A percentile compares a stretch with the other conserved stretches of the same genome.
phyloP scores from a whole-genome alignment of 148 eudicot genomes.

The Nyssa sinensis region DNA sequence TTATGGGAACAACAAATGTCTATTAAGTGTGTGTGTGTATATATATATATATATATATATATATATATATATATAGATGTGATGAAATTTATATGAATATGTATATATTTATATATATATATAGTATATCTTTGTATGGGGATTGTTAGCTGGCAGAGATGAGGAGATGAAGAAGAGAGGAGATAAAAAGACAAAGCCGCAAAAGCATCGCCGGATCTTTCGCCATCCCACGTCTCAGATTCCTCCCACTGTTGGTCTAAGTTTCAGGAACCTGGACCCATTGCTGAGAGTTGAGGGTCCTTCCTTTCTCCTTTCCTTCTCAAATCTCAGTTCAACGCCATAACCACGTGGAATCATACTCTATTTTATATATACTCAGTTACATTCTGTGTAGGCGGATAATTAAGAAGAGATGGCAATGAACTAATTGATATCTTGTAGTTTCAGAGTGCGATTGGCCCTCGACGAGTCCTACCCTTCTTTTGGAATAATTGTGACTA shows the following conservation, averaged over 20 bases:
- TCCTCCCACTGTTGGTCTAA: constrained; percentile 29
- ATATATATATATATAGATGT: constrained; percentile 4
- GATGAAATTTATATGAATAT: not conserved
- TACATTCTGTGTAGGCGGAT: constrained; percentile 20
- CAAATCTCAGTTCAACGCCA: too few relatives aligned
- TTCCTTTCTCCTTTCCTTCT: constrained; percentile 38
- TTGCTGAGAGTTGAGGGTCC: constrained; percentile 15
- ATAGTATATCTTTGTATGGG: constrained; percentile 39
- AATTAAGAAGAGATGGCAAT: not conserved
- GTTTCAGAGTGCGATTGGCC: not conserved
- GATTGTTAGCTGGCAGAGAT: constrained; percentile 61
- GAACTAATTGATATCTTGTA: not conserved
- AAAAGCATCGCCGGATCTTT: constrained; percentile 62
- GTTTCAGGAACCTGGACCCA: constrained; percentile 13
- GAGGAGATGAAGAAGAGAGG: constrained; percentile 10
- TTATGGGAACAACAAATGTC: constrained; percentile 21
- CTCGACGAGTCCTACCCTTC: not conserved
- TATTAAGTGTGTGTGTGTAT: constrained; percentile 5
- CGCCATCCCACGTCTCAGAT: constrained; percentile 74
- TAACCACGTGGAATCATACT: constrained; percentile 21
- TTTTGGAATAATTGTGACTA: too few relatives aligned
- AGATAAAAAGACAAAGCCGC: constrained; percentile 32
- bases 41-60: too few relatives aligned
- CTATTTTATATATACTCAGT: constrained; percentile 2
- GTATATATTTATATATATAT: not conserved